Evolutionary conservation across 1,284 basidiomycete species (phyloP).

Genomic region (Mrakiaceae sp.): DNA sequence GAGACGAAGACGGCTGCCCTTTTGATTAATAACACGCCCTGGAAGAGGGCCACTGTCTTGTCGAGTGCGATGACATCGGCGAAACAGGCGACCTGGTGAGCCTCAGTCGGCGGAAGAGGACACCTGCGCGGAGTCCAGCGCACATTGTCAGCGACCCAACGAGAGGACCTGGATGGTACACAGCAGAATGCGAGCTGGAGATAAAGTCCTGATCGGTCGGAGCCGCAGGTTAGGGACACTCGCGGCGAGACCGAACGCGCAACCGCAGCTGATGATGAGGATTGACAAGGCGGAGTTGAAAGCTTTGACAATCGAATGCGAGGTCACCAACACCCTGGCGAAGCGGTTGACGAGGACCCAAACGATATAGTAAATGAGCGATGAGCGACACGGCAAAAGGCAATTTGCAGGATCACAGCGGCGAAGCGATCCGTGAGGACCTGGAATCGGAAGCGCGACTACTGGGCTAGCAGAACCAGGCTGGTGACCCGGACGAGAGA

Average conservation of each 20-base stretch:
- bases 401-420: conserved; percentile 19
- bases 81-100: conserved; percentile 28
- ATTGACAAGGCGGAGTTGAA: conserved; percentile 39
- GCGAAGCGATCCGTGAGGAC: conserved; percentile 22
- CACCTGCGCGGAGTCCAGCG: conserved; percentile 16
- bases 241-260: conserved; percentile 31
- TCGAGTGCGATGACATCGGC: conserved; percentile 38
- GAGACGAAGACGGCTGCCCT: neutral
- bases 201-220: neutral
- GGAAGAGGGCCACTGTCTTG: conserved; percentile 39
- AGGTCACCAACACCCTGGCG: conserved; percentile 26
- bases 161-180: conserved; percentile 21
- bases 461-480: conserved; percentile 30
- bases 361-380: conserved; percentile 32
- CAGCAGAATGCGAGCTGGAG: conserved; percentile 22
- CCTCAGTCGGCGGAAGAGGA: conserved; percentile 23
- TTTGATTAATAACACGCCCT: conserved; percentile 8
- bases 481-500: conserved; percentile 37
- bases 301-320: conserved; percentile 29
- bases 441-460: conserved; percentile 16
- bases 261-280: conserved; percentile 40
- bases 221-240: neutral
- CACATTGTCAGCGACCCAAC: conserved; percentile 3
- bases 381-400: conserved; percentile 5
- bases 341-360: conserved; percentile 35